These are phyloP conservation scores for Eleusine indica DNA, from an alignment of 176 grass and related monocot species.

Conservation along the genomic window DNA sequence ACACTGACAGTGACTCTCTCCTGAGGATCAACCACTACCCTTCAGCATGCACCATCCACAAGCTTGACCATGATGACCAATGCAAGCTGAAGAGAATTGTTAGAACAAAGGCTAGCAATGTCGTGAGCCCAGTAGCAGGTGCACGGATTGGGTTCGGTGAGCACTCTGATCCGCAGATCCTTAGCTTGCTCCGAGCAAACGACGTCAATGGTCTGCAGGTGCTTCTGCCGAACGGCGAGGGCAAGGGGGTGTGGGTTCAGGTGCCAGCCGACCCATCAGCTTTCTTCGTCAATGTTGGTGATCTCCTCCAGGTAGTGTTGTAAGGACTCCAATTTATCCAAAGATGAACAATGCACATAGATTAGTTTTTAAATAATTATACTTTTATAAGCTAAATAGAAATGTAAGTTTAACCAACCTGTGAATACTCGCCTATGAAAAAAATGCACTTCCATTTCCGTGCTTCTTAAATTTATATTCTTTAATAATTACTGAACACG, in stretches of 20 bases:
- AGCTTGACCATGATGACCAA: slow-evolving; percentile 52
- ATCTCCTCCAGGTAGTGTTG: slow-evolving; percentile 80
- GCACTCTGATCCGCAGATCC: slow-evolving; percentile 90
- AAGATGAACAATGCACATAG: too few relatives aligned
- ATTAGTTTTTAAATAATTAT: background rate
- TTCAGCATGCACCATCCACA: slow-evolving; percentile 45
- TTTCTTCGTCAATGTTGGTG: slow-evolving; percentile 80
- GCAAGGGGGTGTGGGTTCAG: slow-evolving; percentile 60
- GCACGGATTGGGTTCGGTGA: slow-evolving; percentile 82
- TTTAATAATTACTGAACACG: slow-evolving; percentile 9
- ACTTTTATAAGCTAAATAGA: background rate
- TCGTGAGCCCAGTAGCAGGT: slow-evolving; percentile 5
- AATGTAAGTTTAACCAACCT: background rate
- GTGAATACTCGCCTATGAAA: slow-evolving; percentile 5
- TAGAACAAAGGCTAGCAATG: slow-evolving; percentile 26
- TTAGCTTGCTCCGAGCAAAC: slow-evolving; percentile 89
- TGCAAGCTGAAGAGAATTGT: slow-evolving; percentile 48
- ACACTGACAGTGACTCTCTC: slow-evolving; percentile 81
- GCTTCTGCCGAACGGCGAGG: slow-evolving; percentile 6
- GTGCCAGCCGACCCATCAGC: slow-evolving; percentile 75
- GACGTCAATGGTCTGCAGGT: slow-evolving; percentile 81
- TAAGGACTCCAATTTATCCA: slow-evolving; percentile 29
- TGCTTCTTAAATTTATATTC: background rate
- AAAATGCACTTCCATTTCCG: background rate
- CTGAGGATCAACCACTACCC: slow-evolving; percentile 96